Conservation (phyloP, 1,139 yeast genomes). For the Kodamaea fungicola region DNA sequence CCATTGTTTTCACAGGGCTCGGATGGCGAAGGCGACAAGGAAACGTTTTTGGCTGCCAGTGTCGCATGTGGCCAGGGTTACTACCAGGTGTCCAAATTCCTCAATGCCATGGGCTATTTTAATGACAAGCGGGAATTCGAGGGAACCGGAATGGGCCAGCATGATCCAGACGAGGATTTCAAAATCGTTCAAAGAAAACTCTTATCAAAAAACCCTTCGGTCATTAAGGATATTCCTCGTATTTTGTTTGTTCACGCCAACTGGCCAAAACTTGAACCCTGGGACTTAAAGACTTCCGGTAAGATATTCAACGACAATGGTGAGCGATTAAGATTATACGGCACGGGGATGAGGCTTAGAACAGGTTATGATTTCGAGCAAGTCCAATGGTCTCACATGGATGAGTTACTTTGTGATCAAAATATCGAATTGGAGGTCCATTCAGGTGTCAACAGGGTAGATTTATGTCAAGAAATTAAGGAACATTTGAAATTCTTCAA, state of each 20-base stretch:
- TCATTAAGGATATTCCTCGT: constrained; percentile 27
- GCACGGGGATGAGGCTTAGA: constrained; percentile 48
- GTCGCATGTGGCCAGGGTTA: constrained; percentile 55
- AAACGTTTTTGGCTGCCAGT: constrained; percentile 81
- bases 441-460: constrained; percentile 39
- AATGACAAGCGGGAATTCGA: constrained; percentile 38
- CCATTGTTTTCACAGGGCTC: constrained; percentile 84
- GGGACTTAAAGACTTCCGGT: constrained; percentile 39
- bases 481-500: constrained; percentile 43
- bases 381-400: constrained; percentile 59
- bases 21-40: constrained; percentile 90
- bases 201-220: constrained; percentile 10
- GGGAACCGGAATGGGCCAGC: constrained; percentile 76
- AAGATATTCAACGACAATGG: constrained; percentile 44
- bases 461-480: constrained; percentile 47
- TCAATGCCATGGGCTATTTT: constrained; percentile 53
- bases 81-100: constrained; percentile 64
- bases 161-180: constrained; percentile 61
- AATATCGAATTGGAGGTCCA: constrained; percentile 45
- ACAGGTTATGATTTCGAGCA: constrained; percentile 60
- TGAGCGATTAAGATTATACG: constrained; percentile 48
- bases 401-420: constrained; percentile 53
- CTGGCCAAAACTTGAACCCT: constrained; percentile 63
- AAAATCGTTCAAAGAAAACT: constrained; percentile 11
- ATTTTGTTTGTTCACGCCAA: constrained; percentile 63